phyloP scores from a whole-genome alignment of 345 rosid species.

The Murraya koenigii region DNA sequence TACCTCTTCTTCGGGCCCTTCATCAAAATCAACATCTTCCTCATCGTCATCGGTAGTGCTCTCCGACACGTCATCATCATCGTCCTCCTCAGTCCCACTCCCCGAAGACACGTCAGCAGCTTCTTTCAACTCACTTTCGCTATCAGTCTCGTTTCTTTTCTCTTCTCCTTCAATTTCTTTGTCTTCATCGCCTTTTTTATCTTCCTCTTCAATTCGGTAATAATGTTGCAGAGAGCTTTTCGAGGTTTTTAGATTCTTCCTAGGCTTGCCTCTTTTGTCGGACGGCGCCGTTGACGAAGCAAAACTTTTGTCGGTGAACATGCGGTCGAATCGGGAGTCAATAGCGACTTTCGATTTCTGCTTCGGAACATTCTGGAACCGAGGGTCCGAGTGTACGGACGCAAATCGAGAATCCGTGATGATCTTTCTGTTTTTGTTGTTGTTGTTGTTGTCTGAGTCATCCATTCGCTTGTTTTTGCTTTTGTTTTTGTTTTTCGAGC shows the following conservation, averaged over 20 bases:
- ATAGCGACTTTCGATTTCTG: constrained; percentile 62
- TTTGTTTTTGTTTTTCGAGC: constrained; percentile 28
- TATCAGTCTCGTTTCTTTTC: constrained; percentile 25
- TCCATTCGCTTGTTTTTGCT: constrained; percentile 13
- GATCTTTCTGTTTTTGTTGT: constrained; percentile 19
- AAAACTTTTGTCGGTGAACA: constrained; percentile 60
- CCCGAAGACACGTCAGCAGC: constrained; percentile 8
- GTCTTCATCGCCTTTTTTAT: constrained; percentile 8
- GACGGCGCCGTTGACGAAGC: constrained; percentile 48
- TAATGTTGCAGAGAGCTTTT: constrained; percentile 54
- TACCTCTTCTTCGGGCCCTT: constrained; percentile 44
- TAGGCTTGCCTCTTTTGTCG: constrained; percentile 81
- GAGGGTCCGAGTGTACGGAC: constrained; percentile 68
- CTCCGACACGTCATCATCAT: constrained; percentile 30
- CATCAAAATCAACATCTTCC: constrained; percentile 54
- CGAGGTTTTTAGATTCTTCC: constrained; percentile 33
- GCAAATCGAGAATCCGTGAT: constrained; percentile 70
- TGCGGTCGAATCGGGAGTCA: constrained; percentile 66
- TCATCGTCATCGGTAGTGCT: constrained; percentile 55
- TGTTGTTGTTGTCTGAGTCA: background rate
- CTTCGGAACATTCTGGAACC: constrained; percentile 73
- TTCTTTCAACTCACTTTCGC: constrained; percentile 17
- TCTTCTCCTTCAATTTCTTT: constrained; percentile 14
- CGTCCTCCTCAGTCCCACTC: constrained; percentile 21
- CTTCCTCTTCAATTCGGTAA: constrained; percentile 49